phyloP scores from a whole-genome alignment of 208 protist species.

The Entamoeba histolytica region DNA sequence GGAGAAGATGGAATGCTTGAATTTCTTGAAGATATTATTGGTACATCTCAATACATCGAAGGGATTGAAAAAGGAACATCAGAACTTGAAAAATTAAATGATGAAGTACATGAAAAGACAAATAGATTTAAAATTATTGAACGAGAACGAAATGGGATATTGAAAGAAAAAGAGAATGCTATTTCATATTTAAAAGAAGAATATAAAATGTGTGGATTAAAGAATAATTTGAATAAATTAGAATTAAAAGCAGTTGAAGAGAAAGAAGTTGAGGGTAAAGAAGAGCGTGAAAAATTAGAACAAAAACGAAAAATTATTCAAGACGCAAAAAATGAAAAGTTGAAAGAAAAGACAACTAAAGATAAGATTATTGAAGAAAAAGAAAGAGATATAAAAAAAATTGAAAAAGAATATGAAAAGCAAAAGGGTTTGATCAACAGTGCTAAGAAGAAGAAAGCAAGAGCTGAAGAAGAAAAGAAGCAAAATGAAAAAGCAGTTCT shows the following conservation, averaged over 20 bases:
- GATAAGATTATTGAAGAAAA: neutral
- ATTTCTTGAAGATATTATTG: slow-evolving; percentile 99
- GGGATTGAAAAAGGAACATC: slow-evolving; percentile 31
- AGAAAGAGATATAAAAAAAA: neutral
- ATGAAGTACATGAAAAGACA: slow-evolving; percentile 60
- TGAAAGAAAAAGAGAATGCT: neutral
- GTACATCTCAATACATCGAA: slow-evolving; percentile 56
- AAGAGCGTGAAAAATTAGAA: neutral
- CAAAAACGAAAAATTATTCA: neutral
- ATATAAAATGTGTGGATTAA: neutral
- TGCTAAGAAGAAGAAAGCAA: neutral
- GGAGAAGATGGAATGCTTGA: slow-evolving; percentile 83
- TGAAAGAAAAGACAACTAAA: neutral
- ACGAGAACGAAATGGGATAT: slow-evolving; percentile 44
- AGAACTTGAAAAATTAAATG: slow-evolving; percentile 61
- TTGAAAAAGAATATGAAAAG: neutral
- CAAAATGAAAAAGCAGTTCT: neutral
- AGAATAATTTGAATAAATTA: neutral
- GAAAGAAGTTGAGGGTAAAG: neutral
- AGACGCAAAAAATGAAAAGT: neutral
- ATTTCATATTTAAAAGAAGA: neutral
- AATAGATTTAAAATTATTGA: slow-evolving; percentile 65
- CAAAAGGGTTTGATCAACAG: too few relatives aligned
- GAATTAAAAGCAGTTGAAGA: neutral
- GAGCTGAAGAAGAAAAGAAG: neutral